Evolutionary conservation across 345 rosid genomes (phyloP), one percentile per base, ranked within the genome.

Genomic region (Syzygium aromaticum): DNA sequence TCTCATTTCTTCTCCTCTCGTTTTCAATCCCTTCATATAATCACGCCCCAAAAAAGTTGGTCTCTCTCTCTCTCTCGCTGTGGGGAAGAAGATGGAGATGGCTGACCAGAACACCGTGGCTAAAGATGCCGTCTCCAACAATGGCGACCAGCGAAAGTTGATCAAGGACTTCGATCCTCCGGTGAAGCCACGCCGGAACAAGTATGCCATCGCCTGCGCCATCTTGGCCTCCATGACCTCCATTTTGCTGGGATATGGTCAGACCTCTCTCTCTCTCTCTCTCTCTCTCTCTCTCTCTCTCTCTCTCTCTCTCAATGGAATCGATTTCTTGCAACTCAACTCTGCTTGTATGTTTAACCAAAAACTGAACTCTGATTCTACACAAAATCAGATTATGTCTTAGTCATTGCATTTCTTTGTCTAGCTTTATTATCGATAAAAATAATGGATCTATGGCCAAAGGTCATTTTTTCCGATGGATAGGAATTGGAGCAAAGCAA

Each of bases 181-280:
- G 6, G 89, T 52, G 46, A 96, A 92, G 87, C 95, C 77, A 0
- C 92, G 91, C 86, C 88, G 91, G 84, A 96, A 96, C 89, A 94
- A 88, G 82, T 96, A 63, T 87, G 98, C 97, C 86, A 87, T 94
- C 25, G 95, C 92, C 14, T 94, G 94, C 88, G 95, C 98, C 12
- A 89, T 88, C 73, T 84, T 94, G 73, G 98, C 98, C 85, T 96
- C 98, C 89, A 93, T 95, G 98, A 94, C 96, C 88, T 96, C 98
- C 5, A 89, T 95, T 88, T 91, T 96, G 86, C 94, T 95, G 43
- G 98, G 98, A 59, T 96, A 96, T 67, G 98, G 98, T 95, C 40
- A 88, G 91, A 86, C 83, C 9, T 7, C 46, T 12, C 23, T 12
- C 86, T 38, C 51, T 54, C 9, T 38, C 51, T n/a, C 51, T 25